Evolutionary conservation across 148 eudicot genomes (phyloP).

Genomic region (Selenicereus undatus): DNA sequence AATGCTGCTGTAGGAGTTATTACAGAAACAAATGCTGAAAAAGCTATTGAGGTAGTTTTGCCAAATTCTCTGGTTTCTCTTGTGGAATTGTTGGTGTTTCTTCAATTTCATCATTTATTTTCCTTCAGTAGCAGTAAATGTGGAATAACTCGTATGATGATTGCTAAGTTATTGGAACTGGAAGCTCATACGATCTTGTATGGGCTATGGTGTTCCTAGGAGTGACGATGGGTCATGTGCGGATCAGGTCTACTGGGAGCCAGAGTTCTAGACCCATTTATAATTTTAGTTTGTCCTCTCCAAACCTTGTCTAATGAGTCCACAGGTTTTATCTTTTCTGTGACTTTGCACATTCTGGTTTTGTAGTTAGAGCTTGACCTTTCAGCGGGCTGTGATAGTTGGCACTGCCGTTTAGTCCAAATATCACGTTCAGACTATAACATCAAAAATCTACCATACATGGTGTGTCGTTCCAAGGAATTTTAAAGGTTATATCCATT

Average conservation of each 20-base stretch:
- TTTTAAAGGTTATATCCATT: too few relatives aligned
- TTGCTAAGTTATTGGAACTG: background rate
- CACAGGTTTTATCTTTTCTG: too few relatives aligned
- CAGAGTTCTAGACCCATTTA: background rate
- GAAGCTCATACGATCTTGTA: background rate
- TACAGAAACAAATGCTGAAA: slow-evolving; percentile 99
- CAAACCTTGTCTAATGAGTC: background rate
- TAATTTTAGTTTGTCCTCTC: background rate
- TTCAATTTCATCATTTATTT: slow-evolving; percentile 1
- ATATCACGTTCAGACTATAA: too few relatives aligned
- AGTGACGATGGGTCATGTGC: background rate
- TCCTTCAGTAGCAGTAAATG: background rate
- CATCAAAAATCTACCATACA: too few relatives aligned
- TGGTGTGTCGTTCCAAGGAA: too few relatives aligned
- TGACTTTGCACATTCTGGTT: too few relatives aligned
- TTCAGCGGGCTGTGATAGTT: too few relatives aligned
- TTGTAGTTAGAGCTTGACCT: too few relatives aligned
- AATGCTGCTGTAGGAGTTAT: slow-evolving; percentile 99
- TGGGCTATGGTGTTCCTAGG: background rate
- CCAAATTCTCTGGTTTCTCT: background rate
- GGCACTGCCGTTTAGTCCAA: too few relatives aligned
- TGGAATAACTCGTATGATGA: background rate
- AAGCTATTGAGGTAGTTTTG: slow-evolving; percentile 78
- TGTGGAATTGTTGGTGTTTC: background rate
- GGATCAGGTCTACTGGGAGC: background rate